Conservation (phyloP, 371 early-diverging fungal genomes). For the Circinella umbellata region DNA sequence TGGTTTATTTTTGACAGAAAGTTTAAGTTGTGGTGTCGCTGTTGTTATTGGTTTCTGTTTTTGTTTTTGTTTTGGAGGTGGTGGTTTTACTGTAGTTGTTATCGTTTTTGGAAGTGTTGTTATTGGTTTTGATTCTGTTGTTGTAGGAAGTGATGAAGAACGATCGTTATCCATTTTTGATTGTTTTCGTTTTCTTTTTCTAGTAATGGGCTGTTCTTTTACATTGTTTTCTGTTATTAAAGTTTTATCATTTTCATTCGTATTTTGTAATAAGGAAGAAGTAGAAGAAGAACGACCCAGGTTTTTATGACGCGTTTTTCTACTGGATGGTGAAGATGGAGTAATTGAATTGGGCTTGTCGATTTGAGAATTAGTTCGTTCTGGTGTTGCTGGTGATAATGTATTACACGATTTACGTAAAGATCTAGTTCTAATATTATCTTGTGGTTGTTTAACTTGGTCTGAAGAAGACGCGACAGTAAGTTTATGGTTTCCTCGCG, state of each 20-base stretch:
- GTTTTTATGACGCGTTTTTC: not conserved
- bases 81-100: not conserved
- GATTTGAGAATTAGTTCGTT: not conserved
- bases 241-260: not conserved
- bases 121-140: not conserved
- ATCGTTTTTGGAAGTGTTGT: not conserved
- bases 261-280: not conserved
- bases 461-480: not conserved
- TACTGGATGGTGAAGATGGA: not conserved
- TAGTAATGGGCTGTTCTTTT: not conserved
- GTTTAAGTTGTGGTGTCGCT: not conserved
- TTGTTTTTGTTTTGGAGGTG: not conserved
- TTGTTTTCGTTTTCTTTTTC: conserved; percentile 6
- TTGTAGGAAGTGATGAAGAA: not conserved
- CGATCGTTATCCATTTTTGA: not conserved
- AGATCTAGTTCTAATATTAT: not conserved
- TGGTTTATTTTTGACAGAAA: not conserved
- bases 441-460: no score
- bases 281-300: no score
- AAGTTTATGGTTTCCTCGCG: conserved; percentile 1
- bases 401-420: not conserved
- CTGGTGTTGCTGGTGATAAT: not conserved
- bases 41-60: no score
- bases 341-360: not conserved
- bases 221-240: not conserved